Conservation (phyloP, 2,329 filamentous ascomycete species). For the Rhynchosporium graminicola region DNA sequence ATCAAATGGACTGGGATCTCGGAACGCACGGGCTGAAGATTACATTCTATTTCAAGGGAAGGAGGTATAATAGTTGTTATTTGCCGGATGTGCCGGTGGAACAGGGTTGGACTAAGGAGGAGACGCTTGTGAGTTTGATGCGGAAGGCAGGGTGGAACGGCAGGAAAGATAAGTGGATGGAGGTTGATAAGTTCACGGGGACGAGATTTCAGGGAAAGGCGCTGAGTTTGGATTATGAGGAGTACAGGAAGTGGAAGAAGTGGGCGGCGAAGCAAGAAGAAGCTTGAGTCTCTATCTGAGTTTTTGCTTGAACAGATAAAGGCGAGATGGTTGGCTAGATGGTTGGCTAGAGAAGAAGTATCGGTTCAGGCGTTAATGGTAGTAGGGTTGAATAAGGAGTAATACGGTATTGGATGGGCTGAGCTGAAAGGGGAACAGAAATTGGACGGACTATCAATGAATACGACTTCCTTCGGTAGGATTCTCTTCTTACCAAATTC, state of each 20-base stretch:
- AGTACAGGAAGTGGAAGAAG: slow-evolving; percentile 78
- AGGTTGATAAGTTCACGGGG: slow-evolving; percentile 71
- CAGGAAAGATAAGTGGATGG: slow-evolving; percentile 65
- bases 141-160: slow-evolving; percentile 92
- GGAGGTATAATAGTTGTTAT: slow-evolving; percentile 83
- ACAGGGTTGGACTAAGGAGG: slow-evolving; percentile 93
- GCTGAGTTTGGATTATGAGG: slow-evolving; percentile 66
- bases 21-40: slow-evolving; percentile 87
- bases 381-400: neutral
- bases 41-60: slow-evolving; percentile 72
- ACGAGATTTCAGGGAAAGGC: slow-evolving; percentile 87
- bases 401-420: no score
- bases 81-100: slow-evolving; percentile 88
- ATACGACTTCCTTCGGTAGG: no score
- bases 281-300: neutral
- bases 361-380: neutral
- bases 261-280: slow-evolving; percentile 54
- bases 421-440: no score
- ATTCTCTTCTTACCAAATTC: no score
- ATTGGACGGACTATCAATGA: no score
- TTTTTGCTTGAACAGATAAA: no score
- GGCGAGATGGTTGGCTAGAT: neutral
- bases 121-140: slow-evolving; percentile 87
- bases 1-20: slow-evolving; percentile 81
- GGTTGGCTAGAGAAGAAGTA: neutral